Percentiles rank a stretch among this genome's conserved stretches.
These are phyloP conservation scores for Monilinia polystroma DNA, from an alignment of 2,329 filamentous ascomycete species.

Conservation along the genomic window DNA sequence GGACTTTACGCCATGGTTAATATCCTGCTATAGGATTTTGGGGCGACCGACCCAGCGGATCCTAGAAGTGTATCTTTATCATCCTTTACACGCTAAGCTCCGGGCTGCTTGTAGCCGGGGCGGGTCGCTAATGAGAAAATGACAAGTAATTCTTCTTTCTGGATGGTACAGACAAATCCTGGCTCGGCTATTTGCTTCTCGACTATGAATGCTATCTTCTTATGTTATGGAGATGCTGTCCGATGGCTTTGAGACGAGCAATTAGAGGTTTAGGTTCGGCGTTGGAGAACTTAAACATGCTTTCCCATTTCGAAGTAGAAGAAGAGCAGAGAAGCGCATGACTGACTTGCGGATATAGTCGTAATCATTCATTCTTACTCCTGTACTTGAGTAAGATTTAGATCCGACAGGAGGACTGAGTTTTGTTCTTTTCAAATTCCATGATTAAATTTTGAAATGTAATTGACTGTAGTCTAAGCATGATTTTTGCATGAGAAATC, in stretches of 20 bases:
- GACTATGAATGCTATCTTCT: conserved; percentile 8
- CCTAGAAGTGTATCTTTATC: background rate
- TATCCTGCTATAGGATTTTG: background rate
- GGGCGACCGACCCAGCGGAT: conserved; percentile 4
- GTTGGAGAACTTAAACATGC: background rate
- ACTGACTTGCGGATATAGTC: too few species aligned
- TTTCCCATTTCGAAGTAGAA: conserved; percentile 4
- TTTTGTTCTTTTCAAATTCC: too few species aligned
- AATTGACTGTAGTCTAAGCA: too few species aligned
- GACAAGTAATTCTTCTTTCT: conserved; percentile 5
- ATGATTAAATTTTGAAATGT: too few species aligned
- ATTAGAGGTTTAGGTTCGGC: conserved; percentile 10
- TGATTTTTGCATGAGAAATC: too few species aligned
- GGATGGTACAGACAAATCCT: background rate
- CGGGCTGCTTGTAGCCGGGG: background rate
- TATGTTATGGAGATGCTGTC: conserved; percentile 2
- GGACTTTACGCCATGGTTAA: background rate
- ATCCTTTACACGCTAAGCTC: background rate
- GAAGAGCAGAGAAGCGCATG: background rate
- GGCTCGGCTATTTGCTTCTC: conserved; percentile 1
- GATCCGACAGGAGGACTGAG: too few species aligned
- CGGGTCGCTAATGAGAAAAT: background rate
- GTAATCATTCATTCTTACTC: too few species aligned
- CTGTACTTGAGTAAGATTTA: too few species aligned
- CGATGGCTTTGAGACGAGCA: background rate